Base-by-base conservation (phyloP, 78 protist species). In the Trichosphaerium sp. region DNA sequence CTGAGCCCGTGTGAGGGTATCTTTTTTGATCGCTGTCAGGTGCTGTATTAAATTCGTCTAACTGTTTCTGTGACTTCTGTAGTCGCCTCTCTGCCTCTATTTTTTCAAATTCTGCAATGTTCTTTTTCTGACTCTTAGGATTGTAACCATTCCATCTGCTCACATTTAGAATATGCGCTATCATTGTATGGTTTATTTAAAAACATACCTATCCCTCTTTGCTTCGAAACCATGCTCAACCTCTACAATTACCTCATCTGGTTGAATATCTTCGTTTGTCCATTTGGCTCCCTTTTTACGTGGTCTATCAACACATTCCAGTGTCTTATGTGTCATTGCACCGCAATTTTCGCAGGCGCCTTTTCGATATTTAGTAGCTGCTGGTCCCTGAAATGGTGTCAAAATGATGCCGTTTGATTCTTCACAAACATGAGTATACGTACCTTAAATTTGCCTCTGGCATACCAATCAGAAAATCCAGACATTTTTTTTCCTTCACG, bases 301-400 rank as follows among this genome's bases (percentile, higher is more conserved):
- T 5, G 98, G 98, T 23, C 97, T 66, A 32, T 95, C 98, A 29
- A 73, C 41, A 59, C 97, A 93, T 40, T 82, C 89, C 63, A 78
- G 88, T 0, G 75, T 49, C 25, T 35, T 60, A 80, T 96, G 99
- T 5, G 96, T 84, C 89, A 86, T 87, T 23, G 98, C 85, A 5
- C 99, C 99, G 54, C 99, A 96, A 75, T 96, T 96, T 11, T 65
- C 71, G 32, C 99, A 96, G 1, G 99, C 98, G n/a, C 99, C 99
- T 57, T 90, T 90, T 15, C 94, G 54, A 56, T 34, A 94, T 51
- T 71, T 87, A 0, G 75, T 73, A 5, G 93, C 88, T 1, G 86
- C 74, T 1, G 40, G 51, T 1, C 88, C 94, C 8, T 72, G 29
- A 34, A 21, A 0, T 14, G 25, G 56, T 6, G 41, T 3, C 10